Evolutionary conservation across 2,329 filamentous ascomycete genomes (phyloP), one percentile per base, ranked within the genome.

Genomic region (Aspergillus clavatus): DNA sequence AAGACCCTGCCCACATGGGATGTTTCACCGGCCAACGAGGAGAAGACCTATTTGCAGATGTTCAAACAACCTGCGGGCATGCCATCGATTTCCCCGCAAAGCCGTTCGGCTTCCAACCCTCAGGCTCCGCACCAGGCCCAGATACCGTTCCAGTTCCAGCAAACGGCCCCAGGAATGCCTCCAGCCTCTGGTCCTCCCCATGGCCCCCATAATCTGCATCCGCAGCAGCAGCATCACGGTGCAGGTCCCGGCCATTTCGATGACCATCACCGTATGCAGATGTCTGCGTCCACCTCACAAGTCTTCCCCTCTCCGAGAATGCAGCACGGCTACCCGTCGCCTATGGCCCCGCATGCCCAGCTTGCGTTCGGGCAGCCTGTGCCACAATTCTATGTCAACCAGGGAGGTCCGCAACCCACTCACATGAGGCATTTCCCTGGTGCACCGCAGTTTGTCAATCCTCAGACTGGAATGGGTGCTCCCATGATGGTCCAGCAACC

Each of bases 1-100:
- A 84, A 89, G 57, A 97, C 93, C 1, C 74, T 77, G 8, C 89
- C 89, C 0, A 90, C 85, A 0, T 98, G 93, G 91, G 83, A 86
- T 49, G 81, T 83, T 48, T 70, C 82, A 19, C 72, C 81, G 39
- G 82, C 83, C 16, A 85, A 88, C 53, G 75, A 80, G 35, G 87
- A 94, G 53, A 87, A 86, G 59, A 87, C 81, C 0, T 95, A 90
- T 65, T 79, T 81, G 40, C 81, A 91, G 57, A 82, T 87, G 60
- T 93, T 96, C 66, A 88, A 94, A 56, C 82, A 56, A 73, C 81
- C 40, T 72, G 80, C 57, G 71, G 76, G 35, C 68, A 74, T 48
- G 70, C 72, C 83, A 0, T 74, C 84, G 39, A 80, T 84, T 14
- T 86, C 86, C 1, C 84, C 86, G 3, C 85, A 82, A 52, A 84